Percentiles rank a stretch among this genome's conserved stretches.
Conservation (phyloP, 306 rosid species). For the Cotoneaster glaucophyllus region DNA sequence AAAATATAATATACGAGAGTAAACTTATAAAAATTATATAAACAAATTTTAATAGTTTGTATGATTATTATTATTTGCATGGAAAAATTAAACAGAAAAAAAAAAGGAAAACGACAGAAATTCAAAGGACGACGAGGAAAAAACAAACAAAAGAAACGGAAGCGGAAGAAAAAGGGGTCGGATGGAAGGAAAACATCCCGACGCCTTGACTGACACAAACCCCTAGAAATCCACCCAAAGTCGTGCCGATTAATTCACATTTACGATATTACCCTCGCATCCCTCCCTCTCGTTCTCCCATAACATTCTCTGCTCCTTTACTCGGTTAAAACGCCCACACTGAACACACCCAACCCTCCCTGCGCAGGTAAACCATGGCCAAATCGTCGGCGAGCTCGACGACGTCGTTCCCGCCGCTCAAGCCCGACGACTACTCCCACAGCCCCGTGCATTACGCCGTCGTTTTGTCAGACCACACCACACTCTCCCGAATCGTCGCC, state of each 20-base stretch:
- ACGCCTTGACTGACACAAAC: background rate
- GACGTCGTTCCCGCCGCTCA: constrained; percentile 45
- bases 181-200: background rate
- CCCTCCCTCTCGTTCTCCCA: background rate
- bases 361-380: constrained; percentile 39
- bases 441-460: constrained; percentile 87
- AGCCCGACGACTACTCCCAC: constrained; percentile 57
- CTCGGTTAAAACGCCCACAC: background rate
- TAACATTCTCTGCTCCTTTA: background rate
- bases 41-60: background rate
- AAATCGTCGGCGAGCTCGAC: constrained; percentile 30
- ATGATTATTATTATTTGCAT: background rate
- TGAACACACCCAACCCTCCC: background rate
- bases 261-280: constrained; percentile 18
- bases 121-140: background rate
- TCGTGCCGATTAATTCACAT: constrained; percentile 25
- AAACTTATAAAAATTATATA: too few species aligned
- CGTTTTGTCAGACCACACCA: constrained; percentile 40
- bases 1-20: too few species aligned
- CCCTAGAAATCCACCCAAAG: constrained; percentile 19
- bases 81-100: background rate
- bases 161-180: background rate
- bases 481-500: constrained; percentile 53
- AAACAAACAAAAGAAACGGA: background rate
- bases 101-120: background rate